Evolutionary conservation across 2,329 filamentous ascomycete genomes (phyloP).

Genomic region (Aspergillus sp.): DNA sequence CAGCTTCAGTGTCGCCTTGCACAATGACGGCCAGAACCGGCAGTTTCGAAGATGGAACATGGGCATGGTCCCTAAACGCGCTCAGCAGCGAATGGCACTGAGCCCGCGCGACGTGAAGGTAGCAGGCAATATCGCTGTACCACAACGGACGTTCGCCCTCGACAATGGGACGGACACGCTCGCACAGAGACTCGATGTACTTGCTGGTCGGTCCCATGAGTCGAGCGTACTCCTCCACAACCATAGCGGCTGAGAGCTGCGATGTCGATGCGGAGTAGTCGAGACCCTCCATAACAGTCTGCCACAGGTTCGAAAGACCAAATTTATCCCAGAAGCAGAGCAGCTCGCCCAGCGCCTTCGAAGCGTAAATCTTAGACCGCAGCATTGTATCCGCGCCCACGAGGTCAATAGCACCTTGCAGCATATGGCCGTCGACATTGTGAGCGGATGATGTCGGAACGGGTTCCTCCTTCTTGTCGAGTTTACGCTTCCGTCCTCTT

Average conservation of each 20-base stretch:
- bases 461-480: conserved; percentile 67
- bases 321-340: conserved; percentile 66
- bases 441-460: conserved; percentile 60
- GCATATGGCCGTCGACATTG: conserved; percentile 96
- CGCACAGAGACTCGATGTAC: conserved; percentile 36
- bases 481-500: conserved; percentile 70
- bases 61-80: conserved; percentile 83
- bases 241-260: conserved; percentile 71
- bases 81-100: conserved; percentile 87
- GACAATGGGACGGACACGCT: conserved; percentile 63
- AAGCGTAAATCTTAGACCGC: conserved; percentile 78
- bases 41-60: conserved; percentile 65
- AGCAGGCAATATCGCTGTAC: conserved; percentile 85
- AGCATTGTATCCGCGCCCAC: conserved; percentile 84
- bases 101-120: conserved; percentile 77
- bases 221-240: conserved; percentile 82
- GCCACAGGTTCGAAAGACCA: conserved; percentile 43
- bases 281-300: conserved; percentile 62
- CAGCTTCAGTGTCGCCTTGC: conserved; percentile 85
- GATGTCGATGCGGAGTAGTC: conserved; percentile 71
- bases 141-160: conserved; percentile 71
- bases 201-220: conserved; percentile 28
- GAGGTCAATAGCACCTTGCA: conserved; percentile 91
- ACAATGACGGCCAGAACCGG: conserved; percentile 82
- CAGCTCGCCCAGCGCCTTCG: conserved; percentile 74